Evolutionary conservation across 1,284 basidiomycete species (phyloP), one percentile per base, ranked within the genome.

Genomic region (Xerocomus nothofagi): DNA sequence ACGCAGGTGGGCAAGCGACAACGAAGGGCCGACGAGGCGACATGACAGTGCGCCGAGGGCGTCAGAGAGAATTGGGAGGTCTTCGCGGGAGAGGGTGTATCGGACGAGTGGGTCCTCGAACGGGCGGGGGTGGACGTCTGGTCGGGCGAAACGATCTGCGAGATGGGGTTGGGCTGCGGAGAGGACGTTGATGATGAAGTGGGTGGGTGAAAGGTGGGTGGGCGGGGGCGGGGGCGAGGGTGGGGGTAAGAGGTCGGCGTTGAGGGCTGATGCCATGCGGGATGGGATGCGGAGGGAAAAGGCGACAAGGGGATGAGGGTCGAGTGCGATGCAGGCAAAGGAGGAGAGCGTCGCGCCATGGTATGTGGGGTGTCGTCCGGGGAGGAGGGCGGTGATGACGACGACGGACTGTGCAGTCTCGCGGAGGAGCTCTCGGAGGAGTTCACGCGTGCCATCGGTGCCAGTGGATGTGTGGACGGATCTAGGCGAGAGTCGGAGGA

Each of bases 291-390:
- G 84, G 12, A 96, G 77, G 11, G 91, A 87, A 69, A 96, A 96
- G 0, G 91, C 81, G 56, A 97, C 81, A 51, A 96, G 79, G 0
- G 93, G 92, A 58, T 85, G 73, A 2, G 93, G 93, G 59, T 91
- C 82, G 73, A 97, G 81, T 1, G 93, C 84, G 59, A 96, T 84
- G n/a, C 91, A 93, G 23, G 91, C 85, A 66, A 96, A 92, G 0
- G 93, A 95, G 6, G 93, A 95, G 34, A 97, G 76, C 0, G 93
- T 96, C 34, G 92, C 91, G 55, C 93, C 93, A 68, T 96, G 93
- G 58, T 75, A 86, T 6, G 54, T 58, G 44, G 39, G 47, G 24
- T 8, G 48, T 30, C 21, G 49, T 11, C 23, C 6, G 24, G 73
- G 72, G 63, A 78, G 71, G 53, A 71, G 61, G 0, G 79, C 73